Percentiles rank a stretch among this genome's conserved stretches.
Conservation (phyloP, 306 rosid genomes). For the barrel medic (Medicago truncatula) region DNA sequence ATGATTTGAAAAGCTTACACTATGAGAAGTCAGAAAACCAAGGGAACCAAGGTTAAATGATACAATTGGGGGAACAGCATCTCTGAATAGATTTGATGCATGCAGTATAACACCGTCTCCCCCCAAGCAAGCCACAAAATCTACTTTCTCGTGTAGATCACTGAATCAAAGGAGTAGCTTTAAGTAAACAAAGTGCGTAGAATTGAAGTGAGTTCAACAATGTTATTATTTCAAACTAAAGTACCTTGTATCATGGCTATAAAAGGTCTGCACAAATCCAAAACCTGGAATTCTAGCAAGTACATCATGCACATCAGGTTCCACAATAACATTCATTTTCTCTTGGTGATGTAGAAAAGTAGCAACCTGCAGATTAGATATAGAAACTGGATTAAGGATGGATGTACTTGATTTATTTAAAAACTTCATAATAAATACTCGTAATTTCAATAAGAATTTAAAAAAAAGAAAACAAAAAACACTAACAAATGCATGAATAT, state of each 20-base stretch:
- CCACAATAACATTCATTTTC: conserved; percentile 91
- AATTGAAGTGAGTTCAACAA: conserved; percentile 20
- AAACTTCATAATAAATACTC: conserved; percentile 21
- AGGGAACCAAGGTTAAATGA: conserved; percentile 99
- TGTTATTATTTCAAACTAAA: conserved; percentile 39
- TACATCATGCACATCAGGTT: conserved; percentile 92
- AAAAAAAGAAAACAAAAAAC: neutral
- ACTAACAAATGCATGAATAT: no score
- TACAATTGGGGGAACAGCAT: conserved; percentile 94
- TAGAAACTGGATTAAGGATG: conserved; percentile 37
- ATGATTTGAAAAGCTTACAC: conserved; percentile 56
- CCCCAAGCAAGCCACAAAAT: conserved; percentile 97
- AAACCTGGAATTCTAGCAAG: conserved; percentile 97
- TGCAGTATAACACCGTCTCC: conserved; percentile 99
- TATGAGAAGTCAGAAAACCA: conserved; percentile 96
- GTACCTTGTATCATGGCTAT: conserved; percentile 91
- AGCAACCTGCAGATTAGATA: conserved; percentile 65
- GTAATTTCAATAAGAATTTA: neutral
- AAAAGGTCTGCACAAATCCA: conserved; percentile 98
- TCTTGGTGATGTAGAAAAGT: conserved; percentile 79
- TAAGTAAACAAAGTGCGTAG: conserved; percentile 11
- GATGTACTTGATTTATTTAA: conserved; percentile 13
- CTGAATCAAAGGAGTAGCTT: conserved; percentile 52
- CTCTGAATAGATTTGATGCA: conserved; percentile 89
- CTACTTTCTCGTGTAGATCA: conserved; percentile 94